These are phyloP conservation scores for Globisporangium okanoganense DNA, from an alignment of 352 stramenopile species.

Conservation along the genomic window DNA sequence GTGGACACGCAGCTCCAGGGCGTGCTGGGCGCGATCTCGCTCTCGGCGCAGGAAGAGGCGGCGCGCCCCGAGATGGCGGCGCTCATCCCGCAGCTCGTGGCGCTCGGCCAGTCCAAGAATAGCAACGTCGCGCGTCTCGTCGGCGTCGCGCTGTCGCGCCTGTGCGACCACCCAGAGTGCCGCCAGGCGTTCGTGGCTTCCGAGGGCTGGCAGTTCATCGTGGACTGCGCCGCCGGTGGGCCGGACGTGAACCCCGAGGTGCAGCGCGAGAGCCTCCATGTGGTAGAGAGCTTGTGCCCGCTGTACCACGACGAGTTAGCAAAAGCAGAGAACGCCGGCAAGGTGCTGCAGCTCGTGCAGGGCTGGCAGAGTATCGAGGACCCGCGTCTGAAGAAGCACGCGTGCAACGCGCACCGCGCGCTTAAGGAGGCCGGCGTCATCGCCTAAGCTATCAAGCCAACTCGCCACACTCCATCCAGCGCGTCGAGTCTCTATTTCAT, in stretches of 20 bases:
- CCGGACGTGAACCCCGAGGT: slow-evolving; percentile 60
- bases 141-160: slow-evolving; percentile 62
- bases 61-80: slow-evolving; percentile 53
- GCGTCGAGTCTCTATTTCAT: slow-evolving; percentile 16
- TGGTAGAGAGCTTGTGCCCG: slow-evolving; percentile 82
- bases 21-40: slow-evolving; percentile 74
- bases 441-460: slow-evolving; percentile 33
- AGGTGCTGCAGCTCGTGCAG: slow-evolving; percentile 65
- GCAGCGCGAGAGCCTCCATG: slow-evolving; percentile 81
- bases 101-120: slow-evolving; percentile 62
- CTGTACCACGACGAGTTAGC: slow-evolving; percentile 80
- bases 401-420: slow-evolving; percentile 72
- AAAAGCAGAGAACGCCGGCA: slow-evolving; percentile 49
- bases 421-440: slow-evolving; percentile 76
- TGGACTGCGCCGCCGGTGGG: slow-evolving; percentile 65
- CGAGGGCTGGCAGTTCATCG: slow-evolving; percentile 81
- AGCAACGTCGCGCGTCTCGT: slow-evolving; percentile 56
- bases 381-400: slow-evolving; percentile 82
- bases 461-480: slow-evolving; percentile 2
- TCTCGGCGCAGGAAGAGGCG: slow-evolving; percentile 55
- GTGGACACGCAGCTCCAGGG: slow-evolving; percentile 79
- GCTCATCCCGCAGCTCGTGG: slow-evolving; percentile 67
- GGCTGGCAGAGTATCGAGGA: slow-evolving; percentile 83
- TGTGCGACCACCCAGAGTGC: slow-evolving; percentile 84
- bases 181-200: slow-evolving; percentile 79